These are phyloP conservation scores for Trichoderma gamsii DNA, from an alignment of 495 filamentous ascomycete genomes.

Conservation along the genomic window DNA sequence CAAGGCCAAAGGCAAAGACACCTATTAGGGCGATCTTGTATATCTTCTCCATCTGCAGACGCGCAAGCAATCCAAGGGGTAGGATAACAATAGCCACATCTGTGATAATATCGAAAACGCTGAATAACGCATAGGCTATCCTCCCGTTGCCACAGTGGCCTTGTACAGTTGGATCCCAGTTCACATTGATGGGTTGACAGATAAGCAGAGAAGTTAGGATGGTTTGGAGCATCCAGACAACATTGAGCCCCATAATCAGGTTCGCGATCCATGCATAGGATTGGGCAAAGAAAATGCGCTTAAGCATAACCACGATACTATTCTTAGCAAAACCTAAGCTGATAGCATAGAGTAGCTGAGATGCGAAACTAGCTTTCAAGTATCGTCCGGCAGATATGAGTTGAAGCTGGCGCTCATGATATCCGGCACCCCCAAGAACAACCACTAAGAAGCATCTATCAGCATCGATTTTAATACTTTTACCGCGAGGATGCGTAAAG, in stretches of 20 bases:
- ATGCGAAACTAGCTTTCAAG: constrained; percentile 13
- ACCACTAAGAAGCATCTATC: constrained; percentile 10
- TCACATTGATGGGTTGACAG: constrained; percentile 13
- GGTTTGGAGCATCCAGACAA: constrained; percentile 17
- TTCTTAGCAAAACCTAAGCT: constrained; percentile 15
- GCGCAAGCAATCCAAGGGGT: constrained; percentile 8
- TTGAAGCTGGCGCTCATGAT: constrained; percentile 14
- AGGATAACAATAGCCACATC: constrained; percentile 16
- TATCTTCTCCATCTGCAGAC: not conserved
- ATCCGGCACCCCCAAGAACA: constrained; percentile 12
- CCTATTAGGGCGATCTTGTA: constrained; percentile 15
- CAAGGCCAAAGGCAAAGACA: constrained; percentile 16
- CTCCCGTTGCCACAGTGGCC: constrained; percentile 15
- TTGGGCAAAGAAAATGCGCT: constrained; percentile 18
- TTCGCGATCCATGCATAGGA: not conserved
- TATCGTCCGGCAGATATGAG: constrained; percentile 12
- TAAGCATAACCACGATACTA: constrained; percentile 12
- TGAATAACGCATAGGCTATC: constrained; percentile 12
- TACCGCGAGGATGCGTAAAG: not conserved
- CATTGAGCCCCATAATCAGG: not conserved
- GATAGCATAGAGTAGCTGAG: constrained; percentile 14
- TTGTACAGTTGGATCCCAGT: constrained; percentile 15
- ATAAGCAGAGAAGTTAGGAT: constrained; percentile 15
- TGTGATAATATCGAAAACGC: constrained; percentile 14
- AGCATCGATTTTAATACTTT: not conserved